Evolutionary conservation across 306 rosid genomes (phyloP).

Genomic region (Cajanus cajan): DNA sequence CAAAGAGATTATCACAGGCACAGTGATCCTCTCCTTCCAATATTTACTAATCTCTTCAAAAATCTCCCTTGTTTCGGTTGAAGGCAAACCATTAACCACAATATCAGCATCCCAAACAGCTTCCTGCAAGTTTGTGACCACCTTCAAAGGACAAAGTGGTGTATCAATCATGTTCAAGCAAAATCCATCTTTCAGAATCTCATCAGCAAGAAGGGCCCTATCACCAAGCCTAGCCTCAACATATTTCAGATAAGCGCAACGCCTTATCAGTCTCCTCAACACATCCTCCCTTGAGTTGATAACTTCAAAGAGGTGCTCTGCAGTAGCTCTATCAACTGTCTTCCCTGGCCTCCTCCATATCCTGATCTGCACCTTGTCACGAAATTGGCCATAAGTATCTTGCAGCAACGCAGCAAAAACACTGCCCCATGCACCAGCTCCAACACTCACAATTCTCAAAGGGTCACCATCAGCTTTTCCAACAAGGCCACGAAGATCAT

Average conservation of each 20-base stretch:
- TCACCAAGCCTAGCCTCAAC: conserved; percentile 96
- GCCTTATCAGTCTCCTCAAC: conserved; percentile 77
- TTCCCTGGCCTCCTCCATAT: conserved; percentile 88
- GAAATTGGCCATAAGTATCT: conserved; percentile 75
- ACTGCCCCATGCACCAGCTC: conserved; percentile 99
- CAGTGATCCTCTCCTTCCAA: conserved; percentile 87
- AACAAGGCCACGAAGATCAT: conserved; percentile 62
- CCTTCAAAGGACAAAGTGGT: conserved; percentile 90
- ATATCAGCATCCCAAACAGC: conserved; percentile 98
- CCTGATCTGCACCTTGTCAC: conserved; percentile 78
- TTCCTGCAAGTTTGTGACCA: conserved; percentile 91
- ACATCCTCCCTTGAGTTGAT: conserved; percentile 89
- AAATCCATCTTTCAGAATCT: conserved; percentile 88
- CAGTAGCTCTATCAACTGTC: conserved; percentile 65
- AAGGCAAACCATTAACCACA: conserved; percentile 93
- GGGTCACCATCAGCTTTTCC: conserved; percentile 69
- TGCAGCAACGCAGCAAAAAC: conserved; percentile 80
- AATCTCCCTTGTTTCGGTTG: conserved; percentile 84
- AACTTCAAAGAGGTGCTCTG: conserved; percentile 82
- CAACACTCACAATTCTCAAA: conserved; percentile 83
- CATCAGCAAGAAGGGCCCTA: conserved; percentile 78
- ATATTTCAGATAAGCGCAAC: conserved; percentile 83
- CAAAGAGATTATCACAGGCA: conserved; percentile 78
- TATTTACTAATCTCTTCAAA: conserved; percentile 83
- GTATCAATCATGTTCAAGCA: conserved; percentile 94